phyloP scores from a whole-genome alignment of 805 yeast species.

The Jamesozyma piceae region DNA sequence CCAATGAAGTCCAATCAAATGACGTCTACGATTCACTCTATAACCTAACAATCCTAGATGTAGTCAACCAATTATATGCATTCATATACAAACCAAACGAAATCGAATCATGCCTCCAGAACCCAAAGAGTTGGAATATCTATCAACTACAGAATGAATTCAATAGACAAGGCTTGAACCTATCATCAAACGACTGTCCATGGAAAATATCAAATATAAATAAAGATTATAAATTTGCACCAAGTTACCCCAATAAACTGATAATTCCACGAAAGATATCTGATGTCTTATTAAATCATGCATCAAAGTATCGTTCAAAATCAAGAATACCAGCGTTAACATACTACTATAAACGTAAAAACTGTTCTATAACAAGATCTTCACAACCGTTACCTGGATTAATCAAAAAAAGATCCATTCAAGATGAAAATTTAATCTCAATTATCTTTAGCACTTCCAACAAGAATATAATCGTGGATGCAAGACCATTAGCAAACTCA shows the following conservation, averaged over 20 bases:
- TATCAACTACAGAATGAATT: constrained; percentile 60
- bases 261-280: constrained; percentile 71
- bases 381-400: constrained; percentile 90
- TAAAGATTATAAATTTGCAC: constrained; percentile 52
- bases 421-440: constrained; percentile 74
- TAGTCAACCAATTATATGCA: constrained; percentile 61
- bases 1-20: constrained; percentile 44
- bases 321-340: constrained; percentile 74
- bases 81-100: constrained; percentile 69
- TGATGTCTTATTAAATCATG: constrained; percentile 74
- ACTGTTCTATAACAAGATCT: constrained; percentile 76
- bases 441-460: constrained; percentile 51
- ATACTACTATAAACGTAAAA: constrained; percentile 60
- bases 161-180: constrained; percentile 53
- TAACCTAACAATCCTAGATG: constrained; percentile 49
- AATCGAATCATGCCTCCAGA: constrained; percentile 42
- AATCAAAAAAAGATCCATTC: constrained; percentile 77
- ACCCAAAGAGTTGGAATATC: constrained; percentile 53
- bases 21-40: constrained; percentile 69
- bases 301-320: constrained; percentile 79
- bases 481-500: constrained; percentile 89
- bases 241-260: constrained; percentile 62
- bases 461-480: constrained; percentile 72
- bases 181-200: constrained; percentile 26
- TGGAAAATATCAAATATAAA: constrained; percentile 75